A percentile compares a stretch with the other conserved stretches of the same genome.
Evolutionary conservation across 768 basidiomycete genomes (phyloP).

Genomic region (Cantharellus anzutake): DNA sequence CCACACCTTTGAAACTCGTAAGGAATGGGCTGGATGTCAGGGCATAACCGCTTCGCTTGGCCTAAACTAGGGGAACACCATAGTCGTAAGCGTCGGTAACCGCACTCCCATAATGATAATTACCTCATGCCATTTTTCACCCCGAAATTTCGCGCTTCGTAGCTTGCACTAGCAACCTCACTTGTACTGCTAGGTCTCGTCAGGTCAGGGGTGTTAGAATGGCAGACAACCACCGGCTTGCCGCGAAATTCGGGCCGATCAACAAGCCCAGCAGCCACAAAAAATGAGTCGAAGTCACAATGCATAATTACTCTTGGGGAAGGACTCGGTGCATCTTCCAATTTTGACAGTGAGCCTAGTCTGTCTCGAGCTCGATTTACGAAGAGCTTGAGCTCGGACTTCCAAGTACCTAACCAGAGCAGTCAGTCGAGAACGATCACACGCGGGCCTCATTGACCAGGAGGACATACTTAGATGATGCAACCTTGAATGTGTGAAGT

Average conservation of each 20-base stretch:
- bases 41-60: slow-evolving; percentile 61
- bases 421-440: background rate
- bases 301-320: slow-evolving; percentile 50
- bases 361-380: slow-evolving; percentile 64
- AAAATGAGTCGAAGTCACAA: slow-evolving; percentile 93
- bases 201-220: slow-evolving; percentile 44
- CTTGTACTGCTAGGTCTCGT: slow-evolving; percentile 50
- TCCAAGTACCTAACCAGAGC: slow-evolving; percentile 41
- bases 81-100: background rate
- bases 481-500: slow-evolving; percentile 64
- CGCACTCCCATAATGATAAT: slow-evolving; percentile 7
- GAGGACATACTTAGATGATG: slow-evolving; percentile 43
- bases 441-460: background rate
- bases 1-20: slow-evolving; percentile 79
- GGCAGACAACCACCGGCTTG: slow-evolving; percentile 87
- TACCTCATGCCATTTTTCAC: slow-evolving; percentile 93
- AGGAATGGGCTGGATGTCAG: slow-evolving; percentile 54
- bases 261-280: slow-evolving; percentile 78
- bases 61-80: slow-evolving; percentile 35
- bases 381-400: slow-evolving; percentile 65
- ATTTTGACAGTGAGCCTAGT: slow-evolving; percentile 24
- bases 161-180: slow-evolving; percentile 87
- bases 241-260: slow-evolving; percentile 65
- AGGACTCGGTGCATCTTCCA: too few relatives aligned
- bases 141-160: slow-evolving; percentile 77